Base-by-base conservation (phyloP, 2,329 filamentous ascomycete genomes). In the Calonectria hongkongensis region DNA sequence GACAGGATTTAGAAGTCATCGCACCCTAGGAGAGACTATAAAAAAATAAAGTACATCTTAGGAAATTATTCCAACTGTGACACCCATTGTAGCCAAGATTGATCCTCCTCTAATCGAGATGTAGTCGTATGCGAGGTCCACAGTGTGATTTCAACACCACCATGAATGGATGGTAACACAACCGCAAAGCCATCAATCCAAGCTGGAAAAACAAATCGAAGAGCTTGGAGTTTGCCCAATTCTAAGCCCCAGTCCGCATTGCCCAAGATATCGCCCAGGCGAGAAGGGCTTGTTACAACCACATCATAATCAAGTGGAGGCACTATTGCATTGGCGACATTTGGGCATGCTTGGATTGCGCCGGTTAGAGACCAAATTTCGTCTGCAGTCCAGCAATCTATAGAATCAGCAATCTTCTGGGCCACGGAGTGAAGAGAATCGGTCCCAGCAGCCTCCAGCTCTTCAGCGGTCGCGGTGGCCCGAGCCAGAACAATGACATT, bases 291-390 rank as follows among this genome's bases (percentile, higher is more conserved):
- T 33, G 50, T 54, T 4, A 54, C 50, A 25, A 54, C 27, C 15
- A 54, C 30, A 12, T 54, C 50, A 12, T 54, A 54, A 6, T 54
- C 50, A 8, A 54, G 50, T 9, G 50, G 50, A 33, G 50, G 50
- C 15, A 54, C 27, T 1, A 54, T 33, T n/a, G 27, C 27, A n/a
- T 54, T 54, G 7, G 27, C 30, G 15, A 33, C 50, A n/a, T 25
- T 54, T 15, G 27, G 27, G 15, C 27, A 33, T 8, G 50, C 27
- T 33, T 54, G 27, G 5, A 54, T 18, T 6, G 50, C 30, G 50
- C 50, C 30, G 2, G 50, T 33, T 10, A 54, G 18, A 1, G 50
- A 30, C 27, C 50, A 33, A 21, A 54, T 30, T 25, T 33, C 30
- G 15, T 54, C 50, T n/a, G 50, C 18, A 8, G 50, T 54, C 50